phyloP scores from a whole-genome alignment of 2,329 filamentous ascomycete species.

The Aspergillus quadrilineatus region DNA sequence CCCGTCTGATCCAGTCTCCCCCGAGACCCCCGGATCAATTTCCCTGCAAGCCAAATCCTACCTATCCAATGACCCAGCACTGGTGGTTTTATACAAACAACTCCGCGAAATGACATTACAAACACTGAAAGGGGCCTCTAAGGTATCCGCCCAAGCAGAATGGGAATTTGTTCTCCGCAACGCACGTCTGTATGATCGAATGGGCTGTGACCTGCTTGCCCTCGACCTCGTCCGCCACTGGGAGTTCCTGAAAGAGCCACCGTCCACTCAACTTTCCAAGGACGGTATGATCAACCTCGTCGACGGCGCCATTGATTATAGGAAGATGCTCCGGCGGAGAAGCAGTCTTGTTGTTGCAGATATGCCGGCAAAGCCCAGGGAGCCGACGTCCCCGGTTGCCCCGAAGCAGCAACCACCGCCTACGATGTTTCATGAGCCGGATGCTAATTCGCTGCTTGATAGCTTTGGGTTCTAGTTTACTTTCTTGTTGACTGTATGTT shows the following conservation, averaged over 20 bases:
- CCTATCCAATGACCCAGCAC: slow-evolving; percentile 83
- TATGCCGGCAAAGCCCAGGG: slow-evolving; percentile 33
- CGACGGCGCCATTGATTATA: slow-evolving; percentile 54
- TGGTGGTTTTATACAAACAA: slow-evolving; percentile 83
- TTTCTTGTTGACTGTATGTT: not conserved
- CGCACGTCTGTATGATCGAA: slow-evolving; percentile 77
- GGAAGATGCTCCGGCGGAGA: slow-evolving; percentile 67
- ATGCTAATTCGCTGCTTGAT: slow-evolving; percentile 81
- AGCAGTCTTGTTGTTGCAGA: slow-evolving; percentile 81
- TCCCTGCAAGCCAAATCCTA: slow-evolving; percentile 72
- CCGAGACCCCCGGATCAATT: slow-evolving; percentile 59
- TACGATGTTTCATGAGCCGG: slow-evolving; percentile 88
- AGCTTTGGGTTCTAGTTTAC: slow-evolving; percentile 76
- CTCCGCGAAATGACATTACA: slow-evolving; percentile 78
- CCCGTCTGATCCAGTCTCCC: slow-evolving; percentile 47
- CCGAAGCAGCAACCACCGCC: slow-evolving; percentile 59
- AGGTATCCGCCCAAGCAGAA: slow-evolving; percentile 74
- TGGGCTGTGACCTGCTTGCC: slow-evolving; percentile 90
- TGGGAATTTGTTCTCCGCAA: slow-evolving; percentile 89
- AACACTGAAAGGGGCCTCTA: slow-evolving; percentile 79
- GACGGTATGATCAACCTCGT: slow-evolving; percentile 26
- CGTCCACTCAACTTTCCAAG: slow-evolving; percentile 38
- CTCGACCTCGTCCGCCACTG: slow-evolving; percentile 67
- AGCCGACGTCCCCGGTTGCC: slow-evolving; percentile 16
- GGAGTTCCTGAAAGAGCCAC: slow-evolving; percentile 45